Conservation (phyloP, 345 rosid species). For the Lepidium africanum region DNA sequence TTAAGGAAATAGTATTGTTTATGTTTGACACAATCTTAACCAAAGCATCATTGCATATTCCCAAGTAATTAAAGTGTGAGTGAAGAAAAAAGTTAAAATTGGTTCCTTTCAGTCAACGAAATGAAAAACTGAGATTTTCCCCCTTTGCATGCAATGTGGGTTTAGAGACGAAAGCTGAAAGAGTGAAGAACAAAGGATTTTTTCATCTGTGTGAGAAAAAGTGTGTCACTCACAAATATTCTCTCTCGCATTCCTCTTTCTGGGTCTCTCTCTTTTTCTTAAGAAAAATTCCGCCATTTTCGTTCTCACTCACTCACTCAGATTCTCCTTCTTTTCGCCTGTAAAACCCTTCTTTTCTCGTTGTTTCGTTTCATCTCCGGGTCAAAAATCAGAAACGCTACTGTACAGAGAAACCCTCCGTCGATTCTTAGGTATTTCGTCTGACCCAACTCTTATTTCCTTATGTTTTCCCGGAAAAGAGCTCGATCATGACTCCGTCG, state of each 20-base stretch:
- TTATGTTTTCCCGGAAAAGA: neutral
- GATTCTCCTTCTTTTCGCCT: constrained; percentile 10
- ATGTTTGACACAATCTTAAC: no score
- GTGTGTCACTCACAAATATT: neutral
- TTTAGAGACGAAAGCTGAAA: neutral
- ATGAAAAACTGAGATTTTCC: neutral
- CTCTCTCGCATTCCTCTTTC: constrained; percentile 1
- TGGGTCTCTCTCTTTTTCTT: neutral
- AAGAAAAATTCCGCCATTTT: constrained; percentile 6
- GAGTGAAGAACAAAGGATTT: neutral
- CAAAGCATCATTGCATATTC: no score
- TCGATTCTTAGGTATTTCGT: constrained; percentile 16
- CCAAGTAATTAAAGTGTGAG: no score
- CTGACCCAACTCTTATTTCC: neutral
- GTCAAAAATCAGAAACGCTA: neutral
- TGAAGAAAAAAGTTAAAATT: neutral
- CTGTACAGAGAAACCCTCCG: neutral
- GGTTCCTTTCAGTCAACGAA: neutral
- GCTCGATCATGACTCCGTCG: neutral
- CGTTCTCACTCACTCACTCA: neutral
- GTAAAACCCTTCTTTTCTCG: neutral
- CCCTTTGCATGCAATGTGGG: constrained; percentile 22
- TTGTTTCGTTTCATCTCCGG: neutral
- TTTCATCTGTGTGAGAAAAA: neutral
- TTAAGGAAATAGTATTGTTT: no score